These are phyloP conservation scores for Lactarius pseudohatsudake DNA, from an alignment of 768 basidiomycete species.

Conservation along the genomic window DNA sequence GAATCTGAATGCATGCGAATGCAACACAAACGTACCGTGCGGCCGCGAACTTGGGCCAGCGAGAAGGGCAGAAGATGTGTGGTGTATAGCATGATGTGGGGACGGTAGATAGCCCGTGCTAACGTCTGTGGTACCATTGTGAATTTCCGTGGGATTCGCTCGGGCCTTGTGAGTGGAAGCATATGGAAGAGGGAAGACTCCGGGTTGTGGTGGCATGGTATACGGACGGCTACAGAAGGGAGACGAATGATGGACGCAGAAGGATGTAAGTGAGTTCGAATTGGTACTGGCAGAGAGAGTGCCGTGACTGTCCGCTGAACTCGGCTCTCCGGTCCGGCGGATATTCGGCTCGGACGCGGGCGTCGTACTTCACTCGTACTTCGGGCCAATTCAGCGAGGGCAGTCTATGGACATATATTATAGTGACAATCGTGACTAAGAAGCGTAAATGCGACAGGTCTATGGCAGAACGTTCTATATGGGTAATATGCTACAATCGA, in stretches of 20 bases:
- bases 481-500: conserved; percentile 16
- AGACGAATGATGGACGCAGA: neutral
- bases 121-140: conserved; percentile 35
- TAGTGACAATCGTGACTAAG: neutral
- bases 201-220: conserved; percentile 66
- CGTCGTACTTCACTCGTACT: too few relatives aligned
- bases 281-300: conserved; percentile 1
- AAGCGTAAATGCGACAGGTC: conserved; percentile 8
- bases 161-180: conserved; percentile 47
- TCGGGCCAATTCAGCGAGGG: too few relatives aligned
- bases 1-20: neutral
- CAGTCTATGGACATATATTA: neutral
- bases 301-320: neutral
- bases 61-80: conserved; percentile 48
- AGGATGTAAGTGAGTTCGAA: neutral
- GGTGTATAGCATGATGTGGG: conserved; percentile 41
- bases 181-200: conserved; percentile 63
- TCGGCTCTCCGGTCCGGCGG: conserved; percentile 11
- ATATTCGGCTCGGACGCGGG: neutral
- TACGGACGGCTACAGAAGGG: neutral
- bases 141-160: conserved; percentile 30
- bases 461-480: conserved; percentile 18
- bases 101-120: conserved; percentile 40
- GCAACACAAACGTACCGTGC: conserved; percentile 16
- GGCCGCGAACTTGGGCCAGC: conserved; percentile 22